These are phyloP conservation scores for Aspergillus fischeri DNA, from an alignment of 2,329 filamentous ascomycete genomes.

Conservation along the genomic window DNA sequence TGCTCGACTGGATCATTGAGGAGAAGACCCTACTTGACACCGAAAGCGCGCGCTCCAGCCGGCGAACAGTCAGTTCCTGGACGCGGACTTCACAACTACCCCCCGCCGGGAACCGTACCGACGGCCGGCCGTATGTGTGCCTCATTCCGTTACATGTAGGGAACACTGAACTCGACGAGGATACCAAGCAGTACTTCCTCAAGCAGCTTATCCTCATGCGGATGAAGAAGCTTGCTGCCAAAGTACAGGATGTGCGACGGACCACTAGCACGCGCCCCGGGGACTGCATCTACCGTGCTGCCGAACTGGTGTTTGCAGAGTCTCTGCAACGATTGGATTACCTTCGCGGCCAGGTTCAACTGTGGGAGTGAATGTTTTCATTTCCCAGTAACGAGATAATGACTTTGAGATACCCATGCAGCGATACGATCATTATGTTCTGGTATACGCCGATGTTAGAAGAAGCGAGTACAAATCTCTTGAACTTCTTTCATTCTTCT, in stretches of 20 bases:
- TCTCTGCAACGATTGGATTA: slow-evolving; percentile 4
- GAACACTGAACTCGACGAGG: neutral
- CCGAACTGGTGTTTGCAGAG: slow-evolving; percentile 2
- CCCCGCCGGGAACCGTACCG: neutral
- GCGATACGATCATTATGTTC: neutral
- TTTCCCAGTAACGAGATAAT: neutral
- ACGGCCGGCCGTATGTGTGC: neutral
- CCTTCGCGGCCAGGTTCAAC: slow-evolving; percentile 3
- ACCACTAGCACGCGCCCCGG: neutral
- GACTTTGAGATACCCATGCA: neutral
- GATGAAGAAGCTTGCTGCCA: slow-evolving; percentile 4
- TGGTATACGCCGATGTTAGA: neutral
- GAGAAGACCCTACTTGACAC: slow-evolving; percentile 5
- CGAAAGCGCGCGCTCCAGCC: slow-evolving; percentile 2
- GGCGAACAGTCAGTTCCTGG: neutral
- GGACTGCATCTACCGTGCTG: slow-evolving; percentile 5
- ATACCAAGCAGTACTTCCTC: slow-evolving; percentile 4
- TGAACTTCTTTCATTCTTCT: too few relatives aligned
- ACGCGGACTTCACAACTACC: neutral
- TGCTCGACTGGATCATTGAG: slow-evolving; percentile 7
- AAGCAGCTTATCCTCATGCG: slow-evolving; percentile 4
- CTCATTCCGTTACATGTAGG: slow-evolving; percentile 1
- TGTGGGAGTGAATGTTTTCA: slow-evolving; percentile 1
- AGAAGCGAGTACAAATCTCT: too few relatives aligned
- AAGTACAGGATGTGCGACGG: slow-evolving; percentile 3